Evolutionary conservation across 1,284 basidiomycete species (phyloP).

Genomic region (Fomes fomentarius): DNA sequence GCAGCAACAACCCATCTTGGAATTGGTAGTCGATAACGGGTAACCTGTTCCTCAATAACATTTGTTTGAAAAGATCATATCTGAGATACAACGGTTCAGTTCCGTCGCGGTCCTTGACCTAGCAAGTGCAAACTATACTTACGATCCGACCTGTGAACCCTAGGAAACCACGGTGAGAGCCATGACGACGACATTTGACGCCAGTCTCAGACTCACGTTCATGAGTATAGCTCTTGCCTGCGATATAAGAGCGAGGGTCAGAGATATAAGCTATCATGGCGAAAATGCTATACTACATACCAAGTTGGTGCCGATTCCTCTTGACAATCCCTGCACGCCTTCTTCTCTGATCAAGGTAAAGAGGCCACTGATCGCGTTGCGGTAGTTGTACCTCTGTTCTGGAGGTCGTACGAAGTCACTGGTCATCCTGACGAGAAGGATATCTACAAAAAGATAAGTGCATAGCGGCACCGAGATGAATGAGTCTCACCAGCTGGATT

Average conservation of each 20-base stretch:
- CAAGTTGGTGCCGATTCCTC: slow-evolving; percentile 83
- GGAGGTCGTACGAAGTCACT: slow-evolving; percentile 79
- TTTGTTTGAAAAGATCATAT: slow-evolving; percentile 86
- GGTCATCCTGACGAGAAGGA: slow-evolving; percentile 87
- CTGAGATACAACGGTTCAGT: slow-evolving; percentile 40
- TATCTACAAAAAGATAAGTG: slow-evolving; percentile 45
- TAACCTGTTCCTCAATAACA: slow-evolving; percentile 56
- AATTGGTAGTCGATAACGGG: slow-evolving; percentile 69
- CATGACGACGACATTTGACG: neutral
- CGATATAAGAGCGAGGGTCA: neutral
- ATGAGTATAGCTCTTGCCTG: slow-evolving; percentile 81
- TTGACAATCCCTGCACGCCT: slow-evolving; percentile 68
- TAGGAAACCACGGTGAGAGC: slow-evolving; percentile 33
- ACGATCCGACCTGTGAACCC: slow-evolving; percentile 89
- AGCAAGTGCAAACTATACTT: slow-evolving; percentile 35
- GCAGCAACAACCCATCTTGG: slow-evolving; percentile 70
- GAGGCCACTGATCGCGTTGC: slow-evolving; percentile 76
- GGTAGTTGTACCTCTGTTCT: slow-evolving; percentile 77
- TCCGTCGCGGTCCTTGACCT: slow-evolving; percentile 2
- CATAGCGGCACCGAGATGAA: neutral
- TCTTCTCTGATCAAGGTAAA: slow-evolving; percentile 68
- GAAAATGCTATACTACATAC: slow-evolving; percentile 43
- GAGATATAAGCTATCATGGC: neutral
- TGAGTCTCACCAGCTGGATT: slow-evolving; percentile 70
- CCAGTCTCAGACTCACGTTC: slow-evolving; percentile 64